phyloP scores from a whole-genome alignment of 176 grass and related monocot species.

The Phoenix roebelenii region DNA sequence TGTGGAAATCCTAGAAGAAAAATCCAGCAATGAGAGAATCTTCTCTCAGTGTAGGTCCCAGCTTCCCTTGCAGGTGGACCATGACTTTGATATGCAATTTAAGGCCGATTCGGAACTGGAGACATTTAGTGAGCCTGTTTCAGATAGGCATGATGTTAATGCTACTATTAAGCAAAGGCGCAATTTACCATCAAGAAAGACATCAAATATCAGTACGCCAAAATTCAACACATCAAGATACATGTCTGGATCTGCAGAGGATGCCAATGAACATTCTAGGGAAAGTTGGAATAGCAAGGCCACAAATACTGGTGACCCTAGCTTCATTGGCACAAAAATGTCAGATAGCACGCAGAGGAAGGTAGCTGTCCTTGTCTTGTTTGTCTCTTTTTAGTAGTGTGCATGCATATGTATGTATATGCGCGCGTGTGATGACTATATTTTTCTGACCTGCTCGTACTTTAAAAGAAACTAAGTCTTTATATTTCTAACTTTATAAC shows the following conservation, averaged over 20 bases:
- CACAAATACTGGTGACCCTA: slow-evolving; percentile 26
- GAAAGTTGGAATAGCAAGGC: slow-evolving; percentile 57
- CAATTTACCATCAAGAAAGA: slow-evolving; percentile 60
- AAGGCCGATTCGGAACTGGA: slow-evolving; percentile 30
- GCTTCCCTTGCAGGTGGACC: slow-evolving; percentile 34
- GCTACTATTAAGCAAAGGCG: slow-evolving; percentile 47
- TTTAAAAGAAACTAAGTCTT: no score
- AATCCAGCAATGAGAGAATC: slow-evolving; percentile 37
- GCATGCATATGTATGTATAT: no score
- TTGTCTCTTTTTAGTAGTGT: no score
- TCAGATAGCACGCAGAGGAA: slow-evolving; percentile 92
- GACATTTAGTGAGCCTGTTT: slow-evolving; percentile 33
- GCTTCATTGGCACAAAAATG: slow-evolving; percentile 51
- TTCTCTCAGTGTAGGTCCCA: slow-evolving; percentile 35
- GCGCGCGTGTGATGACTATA: no score
- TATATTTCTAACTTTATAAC: no score
- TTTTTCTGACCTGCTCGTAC: no score
- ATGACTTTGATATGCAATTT: slow-evolving; percentile 38
- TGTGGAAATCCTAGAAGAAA: slow-evolving; percentile 61
- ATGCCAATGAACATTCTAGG: slow-evolving; percentile 43
- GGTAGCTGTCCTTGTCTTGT: slow-evolving; percentile 31
- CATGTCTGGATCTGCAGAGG: slow-evolving; percentile 56
- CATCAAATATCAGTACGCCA: slow-evolving; percentile 31
- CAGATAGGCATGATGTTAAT: slow-evolving; percentile 26
- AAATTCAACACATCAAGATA: slow-evolving; percentile 41